A percentile compares a stretch with the other conserved stretches of the same genome.
Evolutionary conservation across 2,329 filamentous ascomycete genomes (phyloP).

Genomic region (Tolypocladium paradoxum): DNA sequence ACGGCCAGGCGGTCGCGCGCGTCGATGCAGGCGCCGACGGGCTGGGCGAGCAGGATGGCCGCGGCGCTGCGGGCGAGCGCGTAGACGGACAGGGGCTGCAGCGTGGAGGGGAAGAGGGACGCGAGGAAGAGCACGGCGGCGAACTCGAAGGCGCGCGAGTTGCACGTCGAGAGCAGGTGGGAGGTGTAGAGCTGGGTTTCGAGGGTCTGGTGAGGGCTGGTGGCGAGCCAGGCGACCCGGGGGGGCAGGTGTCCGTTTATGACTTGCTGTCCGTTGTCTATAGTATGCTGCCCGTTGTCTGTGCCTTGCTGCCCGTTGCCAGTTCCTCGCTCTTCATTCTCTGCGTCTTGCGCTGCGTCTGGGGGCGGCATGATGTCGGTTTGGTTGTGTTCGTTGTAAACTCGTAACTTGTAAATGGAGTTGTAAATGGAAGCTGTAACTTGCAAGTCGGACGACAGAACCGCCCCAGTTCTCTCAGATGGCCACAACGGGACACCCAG

Average conservation of each 20-base stretch:
- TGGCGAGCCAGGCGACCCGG: not conserved
- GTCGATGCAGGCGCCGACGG: slow-evolving; percentile 51
- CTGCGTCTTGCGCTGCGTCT: not conserved
- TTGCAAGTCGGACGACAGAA: no score
- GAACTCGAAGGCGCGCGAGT: slow-evolving; percentile 54
- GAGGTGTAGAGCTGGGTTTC: slow-evolving; percentile 38
- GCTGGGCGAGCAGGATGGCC: slow-evolving; percentile 47
- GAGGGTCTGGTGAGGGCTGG: slow-evolving; percentile 10
- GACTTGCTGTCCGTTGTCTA: no score
- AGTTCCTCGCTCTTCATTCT: not conserved
- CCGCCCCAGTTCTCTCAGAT: no score
- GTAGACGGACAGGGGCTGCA: slow-evolving; percentile 60
- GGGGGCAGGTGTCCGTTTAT: not conserved
- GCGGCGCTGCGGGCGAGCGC: slow-evolving; percentile 48
- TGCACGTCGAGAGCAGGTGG: slow-evolving; percentile 53
- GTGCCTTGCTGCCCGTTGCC: not conserved
- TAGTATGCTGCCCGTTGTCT: no score
- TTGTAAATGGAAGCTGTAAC: no score
- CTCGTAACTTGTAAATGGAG: no score
- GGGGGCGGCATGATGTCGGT: not conserved
- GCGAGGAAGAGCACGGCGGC: slow-evolving; percentile 49
- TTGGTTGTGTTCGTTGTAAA: no score
- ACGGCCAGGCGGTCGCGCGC: slow-evolving; percentile 35
- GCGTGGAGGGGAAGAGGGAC: slow-evolving; percentile 42
- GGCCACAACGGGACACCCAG: no score